phyloP scores from a whole-genome alignment of 2,329 filamentous ascomycete species.

The Colletotrichum sp. region DNA sequence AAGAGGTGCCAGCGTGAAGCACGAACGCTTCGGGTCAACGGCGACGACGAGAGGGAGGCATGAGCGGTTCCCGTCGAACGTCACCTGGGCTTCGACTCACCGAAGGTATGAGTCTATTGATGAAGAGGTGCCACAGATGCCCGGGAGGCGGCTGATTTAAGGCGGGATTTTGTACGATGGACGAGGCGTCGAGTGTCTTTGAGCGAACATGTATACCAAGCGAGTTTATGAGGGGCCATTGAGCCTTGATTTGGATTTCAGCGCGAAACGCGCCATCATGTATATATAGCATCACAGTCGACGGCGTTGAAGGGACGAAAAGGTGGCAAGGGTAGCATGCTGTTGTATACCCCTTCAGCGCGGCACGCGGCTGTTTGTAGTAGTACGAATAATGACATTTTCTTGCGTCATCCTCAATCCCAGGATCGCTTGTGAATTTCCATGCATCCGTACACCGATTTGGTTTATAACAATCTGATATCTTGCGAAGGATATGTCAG shows the following conservation, averaged over 20 bases:
- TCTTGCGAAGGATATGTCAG: not conserved
- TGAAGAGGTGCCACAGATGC: not conserved
- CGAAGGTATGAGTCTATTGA: not conserved
- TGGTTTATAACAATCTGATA: not conserved
- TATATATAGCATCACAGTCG: not conserved
- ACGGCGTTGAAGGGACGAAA: not conserved
- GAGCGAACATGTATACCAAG: not conserved
- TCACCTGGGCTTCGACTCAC: not conserved
- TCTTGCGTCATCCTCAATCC: not conserved
- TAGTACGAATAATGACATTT: conserved; percentile 14
- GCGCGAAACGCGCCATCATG: not conserved
- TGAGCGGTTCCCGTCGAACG: not conserved
- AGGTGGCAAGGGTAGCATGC: conserved; percentile 1
- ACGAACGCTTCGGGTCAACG: not conserved
- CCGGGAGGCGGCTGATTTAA: not conserved
- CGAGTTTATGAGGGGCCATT: not conserved
- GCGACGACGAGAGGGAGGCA: not conserved
- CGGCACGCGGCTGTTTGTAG: conserved; percentile 7
- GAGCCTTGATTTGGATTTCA: not conserved
- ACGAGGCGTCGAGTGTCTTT: not conserved
- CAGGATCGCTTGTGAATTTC: not conserved
- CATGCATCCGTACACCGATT: not conserved
- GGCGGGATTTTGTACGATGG: not conserved
- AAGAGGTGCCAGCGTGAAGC: not conserved
- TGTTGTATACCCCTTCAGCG: conserved; percentile 5